Evolutionary conservation across 805 yeast species (phyloP), one percentile per base, ranked within the genome.

Genomic region (Candida nitratophila): DNA sequence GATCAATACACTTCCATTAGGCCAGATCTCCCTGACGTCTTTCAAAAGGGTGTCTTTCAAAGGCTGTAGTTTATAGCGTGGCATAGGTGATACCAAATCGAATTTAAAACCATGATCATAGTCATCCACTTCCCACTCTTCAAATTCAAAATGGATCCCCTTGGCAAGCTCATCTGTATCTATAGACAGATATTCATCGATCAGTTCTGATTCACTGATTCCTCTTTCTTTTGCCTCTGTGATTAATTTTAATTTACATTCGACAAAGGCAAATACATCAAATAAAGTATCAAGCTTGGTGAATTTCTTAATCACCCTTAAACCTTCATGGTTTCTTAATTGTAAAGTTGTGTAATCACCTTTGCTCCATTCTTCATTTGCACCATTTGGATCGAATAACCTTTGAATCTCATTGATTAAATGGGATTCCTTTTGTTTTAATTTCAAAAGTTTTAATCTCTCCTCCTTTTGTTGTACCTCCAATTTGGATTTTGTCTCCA

Each of bases 281-380:
- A 55, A 58, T 21, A 75, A 48, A 0, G 74, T 53, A n/a, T 70
- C 63, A 2, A 58, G 47, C 29, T 65, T 61, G 36, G 53, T 50
- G 43, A 81, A 70, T 32, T 65, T 69, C 30, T 73, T 71, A 2
- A 78, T 65, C 8, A 71, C 55, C 44, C 80, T 59, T 40, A 66
- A 65, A 2, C 86, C 86, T 31, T 68, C 56, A 9, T 83, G 79
- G 31, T 75, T 61, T 55, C 79, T 72, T 49, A 81, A 64, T 41
- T 83, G 80, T 19, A 81, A 68, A 0, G 65, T 65, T 9, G 73
- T 61, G 39, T 50, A 61, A 7, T 63, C 61, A 0, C 63, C 64
- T 44, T 61, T 64, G 1, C 42, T 43, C 50, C 60, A 54, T 14
- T 29, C 21, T 4, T 44, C 45, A 16, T 47, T 49, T 20, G 44